A percentile compares a stretch with the other conserved stretches of the same genome.
Conservation (phyloP, 768 basidiomycete genomes). For the Auriscalpium vulgare region DNA sequence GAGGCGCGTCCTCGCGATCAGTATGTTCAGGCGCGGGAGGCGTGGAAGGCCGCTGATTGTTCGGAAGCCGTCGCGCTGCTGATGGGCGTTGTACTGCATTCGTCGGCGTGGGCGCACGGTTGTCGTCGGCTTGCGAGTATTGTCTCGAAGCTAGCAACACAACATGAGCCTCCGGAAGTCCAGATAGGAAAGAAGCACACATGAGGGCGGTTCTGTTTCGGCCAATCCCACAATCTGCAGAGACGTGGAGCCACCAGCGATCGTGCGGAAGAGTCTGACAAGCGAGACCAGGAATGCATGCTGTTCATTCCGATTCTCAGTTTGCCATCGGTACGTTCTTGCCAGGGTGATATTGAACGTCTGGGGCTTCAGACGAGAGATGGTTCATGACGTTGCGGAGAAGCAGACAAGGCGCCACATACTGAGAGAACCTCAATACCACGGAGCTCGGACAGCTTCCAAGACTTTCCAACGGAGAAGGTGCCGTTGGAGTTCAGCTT, state of each 20-base stretch:
- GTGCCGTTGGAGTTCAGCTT: slow-evolving; percentile 91
- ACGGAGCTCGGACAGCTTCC: slow-evolving; percentile 79
- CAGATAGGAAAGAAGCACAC: slow-evolving; percentile 21
- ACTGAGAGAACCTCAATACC: slow-evolving; percentile 57
- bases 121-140: neutral
- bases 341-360: slow-evolving; percentile 78
- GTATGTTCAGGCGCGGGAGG: neutral
- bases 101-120: slow-evolving; percentile 7
- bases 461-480: slow-evolving; percentile 97
- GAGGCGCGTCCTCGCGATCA: slow-evolving; percentile 5
- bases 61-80: neutral
- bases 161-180: neutral
- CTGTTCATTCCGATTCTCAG: slow-evolving; percentile 71
- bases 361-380: slow-evolving; percentile 35
- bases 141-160: neutral
- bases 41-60: neutral
- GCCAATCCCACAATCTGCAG: slow-evolving; percentile 55
- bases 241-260: slow-evolving; percentile 29
- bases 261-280: slow-evolving; percentile 47
- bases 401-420: neutral
- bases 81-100: neutral
- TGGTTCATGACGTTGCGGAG: slow-evolving; percentile 8
- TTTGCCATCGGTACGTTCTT: slow-evolving; percentile 87
- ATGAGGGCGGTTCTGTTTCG: slow-evolving; percentile 28
- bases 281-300: slow-evolving; percentile 58